Conservation (phyloP, 2,329 filamentous ascomycete genomes). For the Fusarium pilosicola region DNA sequence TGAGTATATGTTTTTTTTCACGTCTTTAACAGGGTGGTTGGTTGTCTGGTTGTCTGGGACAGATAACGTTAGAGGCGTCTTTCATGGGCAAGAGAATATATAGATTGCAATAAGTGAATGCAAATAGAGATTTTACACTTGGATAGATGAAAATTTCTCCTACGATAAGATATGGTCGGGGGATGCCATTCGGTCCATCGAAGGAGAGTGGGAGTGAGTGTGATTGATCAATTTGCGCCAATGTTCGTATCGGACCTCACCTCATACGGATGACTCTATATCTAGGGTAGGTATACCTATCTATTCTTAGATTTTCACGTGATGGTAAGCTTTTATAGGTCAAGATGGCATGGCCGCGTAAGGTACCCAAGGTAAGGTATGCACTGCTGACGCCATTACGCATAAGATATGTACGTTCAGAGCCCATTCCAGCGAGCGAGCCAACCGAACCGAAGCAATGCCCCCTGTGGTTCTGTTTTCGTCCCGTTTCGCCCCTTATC, state of each 20-base stretch:
- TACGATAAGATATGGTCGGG: not conserved
- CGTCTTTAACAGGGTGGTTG: not conserved
- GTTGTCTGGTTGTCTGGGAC: not conserved
- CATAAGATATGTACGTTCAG: not conserved
- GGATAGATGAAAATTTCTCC: not conserved
- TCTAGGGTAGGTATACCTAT: not conserved
- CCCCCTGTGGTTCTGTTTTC: not conserved
- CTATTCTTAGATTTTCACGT: conserved; percentile 31
- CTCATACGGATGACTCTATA: not conserved
- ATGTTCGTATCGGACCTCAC: conserved; percentile 5
- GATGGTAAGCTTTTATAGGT: not conserved
- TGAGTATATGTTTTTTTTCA: no score
- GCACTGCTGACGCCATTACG: conserved; percentile 26
- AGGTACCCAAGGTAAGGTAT: not conserved
- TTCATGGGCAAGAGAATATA: no score
- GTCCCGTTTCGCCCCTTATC: not conserved
- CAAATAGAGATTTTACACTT: not conserved
- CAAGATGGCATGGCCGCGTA: conserved; percentile 12
- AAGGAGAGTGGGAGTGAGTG: not conserved
- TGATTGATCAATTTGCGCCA: not conserved
- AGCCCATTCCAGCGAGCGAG: not conserved
- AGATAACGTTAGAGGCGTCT: not conserved
- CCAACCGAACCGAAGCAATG: conserved; percentile 1
- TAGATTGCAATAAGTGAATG: not conserved
- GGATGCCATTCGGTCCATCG: not conserved